phyloP scores from a whole-genome alignment of 75 land plant species.

The Adiantum capillusveneris region DNA sequence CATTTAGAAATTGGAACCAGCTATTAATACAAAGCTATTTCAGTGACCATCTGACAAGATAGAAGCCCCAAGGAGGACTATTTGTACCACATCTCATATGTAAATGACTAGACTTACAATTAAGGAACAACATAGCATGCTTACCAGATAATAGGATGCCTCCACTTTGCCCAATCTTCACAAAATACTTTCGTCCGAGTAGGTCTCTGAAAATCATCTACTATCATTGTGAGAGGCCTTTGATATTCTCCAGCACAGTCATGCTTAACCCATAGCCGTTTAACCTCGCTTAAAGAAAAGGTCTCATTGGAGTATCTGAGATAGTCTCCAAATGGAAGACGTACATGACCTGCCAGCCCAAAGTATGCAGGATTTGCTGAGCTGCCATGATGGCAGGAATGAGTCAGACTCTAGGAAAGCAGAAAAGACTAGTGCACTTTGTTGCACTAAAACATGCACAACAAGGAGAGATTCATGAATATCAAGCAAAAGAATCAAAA shows the following conservation, averaged over 20 bases:
- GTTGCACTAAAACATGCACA: too few species aligned
- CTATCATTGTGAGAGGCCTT: constrained; percentile 52
- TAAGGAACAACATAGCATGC: too few species aligned
- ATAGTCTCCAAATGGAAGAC: constrained; percentile 75
- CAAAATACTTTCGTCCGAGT: constrained; percentile 64
- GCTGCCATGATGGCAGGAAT: neutral
- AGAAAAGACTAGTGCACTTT: too few species aligned
- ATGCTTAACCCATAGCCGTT: constrained; percentile 74
- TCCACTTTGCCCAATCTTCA: constrained; percentile 77
- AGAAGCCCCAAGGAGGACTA: too few species aligned
- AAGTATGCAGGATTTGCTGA: constrained; percentile 2
- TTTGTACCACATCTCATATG: too few species aligned
- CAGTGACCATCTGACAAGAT: too few species aligned
- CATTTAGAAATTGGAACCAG: too few species aligned
- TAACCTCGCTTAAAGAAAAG: constrained; percentile 72
- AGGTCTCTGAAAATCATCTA: constrained; percentile 77
- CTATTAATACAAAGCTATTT: too few species aligned
- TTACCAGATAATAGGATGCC: constrained; percentile 82
- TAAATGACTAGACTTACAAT: too few species aligned
- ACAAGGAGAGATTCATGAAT: too few species aligned
- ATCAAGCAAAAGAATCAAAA: too few species aligned
- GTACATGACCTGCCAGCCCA: constrained; percentile 1
- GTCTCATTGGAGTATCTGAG: constrained; percentile 57
- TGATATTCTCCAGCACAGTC: constrained; percentile 46
- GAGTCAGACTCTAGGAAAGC: neutral